Evolutionary conservation across 176 grass and related monocot genomes (phyloP), one percentile per base, ranked within the genome.

Genomic region (Raddia distichophylla): DNA sequence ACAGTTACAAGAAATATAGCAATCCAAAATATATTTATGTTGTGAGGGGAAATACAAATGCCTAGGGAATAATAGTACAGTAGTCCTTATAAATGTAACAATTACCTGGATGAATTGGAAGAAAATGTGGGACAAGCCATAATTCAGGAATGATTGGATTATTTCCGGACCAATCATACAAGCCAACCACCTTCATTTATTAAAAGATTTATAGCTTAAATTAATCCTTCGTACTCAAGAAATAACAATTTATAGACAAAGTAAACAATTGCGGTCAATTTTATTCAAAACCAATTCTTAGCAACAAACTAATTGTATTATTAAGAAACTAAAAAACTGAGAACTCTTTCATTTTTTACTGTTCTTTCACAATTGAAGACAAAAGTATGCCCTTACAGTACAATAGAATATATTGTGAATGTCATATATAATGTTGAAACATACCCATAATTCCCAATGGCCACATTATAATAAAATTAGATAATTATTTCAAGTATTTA

Each of bases 101-200:
- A 10, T 18, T 80, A 93, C 87, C 91, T 67, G 87, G 91, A 74
- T 90, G 87, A 66, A 93, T 64, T 7, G 87, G 91, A 48, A 93
- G 91, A 63, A 85, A 78, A 37, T 87, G 34, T 3, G 91, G 91
- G 8, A 87, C 70, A 18, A 93, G 54, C 87, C 87, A 93, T 68
- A 84, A 47, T 56, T 93, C 87, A 8, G 91, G 91, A 59, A 79
- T 71, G 10, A 90, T 65, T 1, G 84, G 2, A 81, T 93, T 87
- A 50, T 81, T 93, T 52, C 91, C 91, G 20, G 77, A 85, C 84
- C 91, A 93, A 46, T 90, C 81, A 54, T 84, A 93, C 20, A 74
- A 71, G 58, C 87, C 87, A 2, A 90, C 18, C 12, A 93, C 60
- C 91, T 93, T 70, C 59, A 55, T 34, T 77, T 3, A 34, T 3